Percentiles rank a stretch among this genome's conserved stretches.
Evolutionary conservation across 495 filamentous ascomycete species (phyloP).

Genomic region (Aspergillus funiculosus): DNA sequence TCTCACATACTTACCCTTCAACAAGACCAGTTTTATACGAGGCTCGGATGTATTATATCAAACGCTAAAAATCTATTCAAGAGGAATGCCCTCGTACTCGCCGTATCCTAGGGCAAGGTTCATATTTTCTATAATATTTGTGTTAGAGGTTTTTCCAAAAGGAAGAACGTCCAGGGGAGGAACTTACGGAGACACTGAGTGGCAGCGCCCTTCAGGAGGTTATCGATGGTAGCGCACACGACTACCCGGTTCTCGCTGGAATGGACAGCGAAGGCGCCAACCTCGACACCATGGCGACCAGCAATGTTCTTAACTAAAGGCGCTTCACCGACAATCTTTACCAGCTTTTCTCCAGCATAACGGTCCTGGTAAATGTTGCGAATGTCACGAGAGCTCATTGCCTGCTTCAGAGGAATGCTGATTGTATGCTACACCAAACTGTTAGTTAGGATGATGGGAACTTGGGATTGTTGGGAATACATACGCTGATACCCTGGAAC

Average conservation of each 20-base stretch:
- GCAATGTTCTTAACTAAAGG: slow-evolving; percentile 84
- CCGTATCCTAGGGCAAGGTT: slow-evolving; percentile 89
- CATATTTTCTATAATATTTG: slow-evolving; percentile 70
- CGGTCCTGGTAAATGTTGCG: slow-evolving; percentile 92
- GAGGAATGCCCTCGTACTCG: slow-evolving; percentile 87
- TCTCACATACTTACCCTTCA: slow-evolving; percentile 22
- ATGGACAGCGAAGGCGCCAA: slow-evolving; percentile 92
- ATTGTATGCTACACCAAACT: slow-evolving; percentile 60
- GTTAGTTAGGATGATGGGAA: slow-evolving; percentile 16
- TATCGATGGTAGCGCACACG: slow-evolving; percentile 96
- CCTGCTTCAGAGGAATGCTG: slow-evolving; percentile 75
- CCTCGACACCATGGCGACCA: slow-evolving; percentile 87
- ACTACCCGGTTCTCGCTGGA: slow-evolving; percentile 83
- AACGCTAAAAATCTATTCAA: slow-evolving; percentile 41
- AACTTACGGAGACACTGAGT: slow-evolving; percentile 89
- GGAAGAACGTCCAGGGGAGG: background rate
- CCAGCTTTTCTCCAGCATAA: slow-evolving; percentile 89
- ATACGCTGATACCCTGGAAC: slow-evolving; percentile 89
- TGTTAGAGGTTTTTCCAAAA: slow-evolving; percentile 7
- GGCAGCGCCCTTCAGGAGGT: slow-evolving; percentile 91
- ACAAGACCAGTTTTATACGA: slow-evolving; percentile 20
- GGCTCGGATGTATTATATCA: slow-evolving; percentile 6
- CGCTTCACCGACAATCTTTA: slow-evolving; percentile 84
- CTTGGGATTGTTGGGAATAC: slow-evolving; percentile 11
- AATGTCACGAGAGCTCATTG: slow-evolving; percentile 86